Evolutionary conservation across 441 rosid species (phyloP), one percentile per base, ranked within the genome.

Genomic region (Euphorbia celastroides): DNA sequence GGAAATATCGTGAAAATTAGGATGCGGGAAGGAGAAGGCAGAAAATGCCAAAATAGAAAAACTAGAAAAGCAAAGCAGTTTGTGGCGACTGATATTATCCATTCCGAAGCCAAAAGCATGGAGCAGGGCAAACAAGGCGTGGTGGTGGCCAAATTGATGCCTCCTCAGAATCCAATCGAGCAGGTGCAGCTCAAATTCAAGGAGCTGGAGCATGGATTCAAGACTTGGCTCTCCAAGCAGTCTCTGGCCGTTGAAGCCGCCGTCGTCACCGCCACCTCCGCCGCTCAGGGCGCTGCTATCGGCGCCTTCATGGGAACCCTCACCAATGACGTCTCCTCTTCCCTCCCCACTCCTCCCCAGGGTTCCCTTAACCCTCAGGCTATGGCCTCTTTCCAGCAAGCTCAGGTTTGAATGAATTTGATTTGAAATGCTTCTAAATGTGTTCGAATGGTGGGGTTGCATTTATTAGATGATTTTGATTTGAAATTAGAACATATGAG

Each of bases 271-370:
- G 84, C 81, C 83, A 87, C 89, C 77, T 75, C 84, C 63, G 84
- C 83, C 6, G 70, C 73, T 28, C 96, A 93, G 74, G 98, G 98
- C 42, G 98, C 91, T 3, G 90, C 89, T 55, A 90, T 93, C 50
- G 98, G 98, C 2, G 96, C 76, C 34, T 57, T 93, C 30, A 86
- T 93, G 96, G 94, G 97, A 0, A 82, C 83, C 26, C 83, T 93
- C 16, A 84, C 94, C 55, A 78, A 66, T 50, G 96, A 93, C 70
- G 71, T 86, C 66, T 77, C 91, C 50, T 64, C 90, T 26, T 36
- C 84, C 56, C 67, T 82, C 9, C 78, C 79, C 13, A 54, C 74
- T 56, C 83, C 87, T 25, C 82, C 97, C 20, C 77, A 57, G 54
- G 78, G 74, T 58, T 34, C 74, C 70, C 66, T 80, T 62, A 77